Evolutionary conservation across 2,329 filamentous ascomycete species (phyloP).

Genomic region (Metarhizium sp.): DNA sequence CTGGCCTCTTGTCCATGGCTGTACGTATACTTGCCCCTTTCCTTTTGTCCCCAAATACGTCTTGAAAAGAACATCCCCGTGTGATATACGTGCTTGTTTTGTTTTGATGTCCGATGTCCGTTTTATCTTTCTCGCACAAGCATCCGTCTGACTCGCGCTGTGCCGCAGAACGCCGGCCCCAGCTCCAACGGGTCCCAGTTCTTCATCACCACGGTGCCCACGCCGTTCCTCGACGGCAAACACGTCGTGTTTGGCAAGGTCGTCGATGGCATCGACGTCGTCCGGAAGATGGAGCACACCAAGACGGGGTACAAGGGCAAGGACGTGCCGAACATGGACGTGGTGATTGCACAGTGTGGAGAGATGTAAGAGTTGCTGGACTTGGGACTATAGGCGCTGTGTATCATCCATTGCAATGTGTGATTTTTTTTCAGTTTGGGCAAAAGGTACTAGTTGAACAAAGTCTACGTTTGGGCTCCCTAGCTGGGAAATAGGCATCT

Average conservation of each 20-base stretch:
- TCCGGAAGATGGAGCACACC: slow-evolving; percentile 85
- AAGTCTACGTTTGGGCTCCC: too few relatives aligned
- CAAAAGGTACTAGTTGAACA: too few relatives aligned
- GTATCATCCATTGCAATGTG: not conserved
- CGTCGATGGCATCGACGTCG: slow-evolving; percentile 79
- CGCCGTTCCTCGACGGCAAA: slow-evolving; percentile 83
- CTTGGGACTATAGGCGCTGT: not conserved
- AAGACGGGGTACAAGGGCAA: slow-evolving; percentile 65
- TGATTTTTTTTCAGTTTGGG: too few relatives aligned
- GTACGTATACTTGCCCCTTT: slow-evolving; percentile 40
- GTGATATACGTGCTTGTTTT: too few relatives aligned
- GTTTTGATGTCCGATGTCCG: too few relatives aligned
- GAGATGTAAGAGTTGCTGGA: slow-evolving; percentile 59
- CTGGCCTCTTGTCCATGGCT: slow-evolving; percentile 87
- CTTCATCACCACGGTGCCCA: slow-evolving; percentile 87
- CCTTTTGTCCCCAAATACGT: not conserved
- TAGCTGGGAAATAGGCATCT: too few relatives aligned
- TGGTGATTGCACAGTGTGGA: slow-evolving; percentile 77
- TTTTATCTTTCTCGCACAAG: not conserved
- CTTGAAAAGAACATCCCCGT: too few relatives aligned
- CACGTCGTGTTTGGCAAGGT: slow-evolving; percentile 95
- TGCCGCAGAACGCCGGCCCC: slow-evolving; percentile 67
- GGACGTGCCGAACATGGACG: slow-evolving; percentile 78
- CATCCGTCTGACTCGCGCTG: not conserved
- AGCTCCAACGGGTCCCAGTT: slow-evolving; percentile 95